A percentile compares a stretch with the other conserved stretches of the same genome.
phyloP scores from a whole-genome alignment of 2,329 filamentous ascomycete species.

The Dichotomopilus funicola region DNA sequence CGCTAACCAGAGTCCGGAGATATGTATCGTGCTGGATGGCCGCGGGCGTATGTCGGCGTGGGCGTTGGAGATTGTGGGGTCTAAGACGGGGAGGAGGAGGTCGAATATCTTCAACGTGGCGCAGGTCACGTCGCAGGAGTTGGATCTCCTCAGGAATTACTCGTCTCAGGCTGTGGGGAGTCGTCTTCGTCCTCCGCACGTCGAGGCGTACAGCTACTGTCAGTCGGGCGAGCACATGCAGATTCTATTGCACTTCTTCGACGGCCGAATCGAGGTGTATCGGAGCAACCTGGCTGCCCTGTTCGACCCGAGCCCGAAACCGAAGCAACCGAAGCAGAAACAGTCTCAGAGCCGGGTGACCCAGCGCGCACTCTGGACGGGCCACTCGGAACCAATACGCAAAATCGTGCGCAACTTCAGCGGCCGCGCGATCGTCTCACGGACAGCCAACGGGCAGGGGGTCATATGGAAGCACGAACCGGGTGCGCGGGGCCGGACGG shows the following conservation, averaged over 20 bases:
- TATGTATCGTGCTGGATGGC: slow-evolving; percentile 81
- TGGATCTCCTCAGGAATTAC: slow-evolving; percentile 39
- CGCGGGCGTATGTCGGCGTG: slow-evolving; percentile 82
- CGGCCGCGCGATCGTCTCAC: slow-evolving; percentile 72
- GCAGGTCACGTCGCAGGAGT: slow-evolving; percentile 57
- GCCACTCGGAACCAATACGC: slow-evolving; percentile 71
- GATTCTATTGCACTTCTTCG: slow-evolving; percentile 75
- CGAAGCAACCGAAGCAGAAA: slow-evolving; percentile 36
- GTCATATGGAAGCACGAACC: slow-evolving; percentile 73
- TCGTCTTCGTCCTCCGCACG: slow-evolving; percentile 36
- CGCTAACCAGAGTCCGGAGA: slow-evolving; percentile 76
- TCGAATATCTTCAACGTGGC: slow-evolving; percentile 78
- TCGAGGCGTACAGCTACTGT: slow-evolving; percentile 69
- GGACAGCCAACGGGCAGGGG: slow-evolving; percentile 70
- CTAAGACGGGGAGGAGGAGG: slow-evolving; percentile 58
- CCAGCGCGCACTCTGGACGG: slow-evolving; percentile 67
- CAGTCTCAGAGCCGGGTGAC: slow-evolving; percentile 33
- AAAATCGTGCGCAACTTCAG: slow-evolving; percentile 83
- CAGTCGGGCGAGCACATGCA: slow-evolving; percentile 60
- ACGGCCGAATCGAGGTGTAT: slow-evolving; percentile 77
- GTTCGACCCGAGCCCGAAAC: slow-evolving; percentile 63
- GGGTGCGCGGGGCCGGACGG: slow-evolving; percentile 40
- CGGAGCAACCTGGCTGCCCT: slow-evolving; percentile 71
- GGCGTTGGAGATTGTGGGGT: slow-evolving; percentile 81
- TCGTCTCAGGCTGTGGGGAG: slow-evolving; percentile 4